These are phyloP conservation scores for Pulveroboletus ravenelii DNA, from an alignment of 768 basidiomycete genomes.

Conservation along the genomic window DNA sequence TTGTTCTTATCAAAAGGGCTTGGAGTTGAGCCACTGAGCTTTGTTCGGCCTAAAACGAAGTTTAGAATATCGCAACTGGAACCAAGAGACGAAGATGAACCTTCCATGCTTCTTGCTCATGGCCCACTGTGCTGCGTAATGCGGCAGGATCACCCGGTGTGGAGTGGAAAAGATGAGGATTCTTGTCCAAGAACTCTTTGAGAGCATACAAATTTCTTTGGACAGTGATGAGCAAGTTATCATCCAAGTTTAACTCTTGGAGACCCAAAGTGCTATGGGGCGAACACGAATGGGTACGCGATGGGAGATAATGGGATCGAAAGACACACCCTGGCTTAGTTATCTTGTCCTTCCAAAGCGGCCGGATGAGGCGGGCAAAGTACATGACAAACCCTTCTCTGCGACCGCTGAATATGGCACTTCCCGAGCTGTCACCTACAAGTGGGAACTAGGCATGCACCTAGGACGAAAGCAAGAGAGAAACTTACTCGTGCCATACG, in stretches of 20 bases:
- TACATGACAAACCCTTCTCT: constrained; percentile 86
- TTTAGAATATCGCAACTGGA: constrained; percentile 7
- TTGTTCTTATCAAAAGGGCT: constrained; percentile 72
- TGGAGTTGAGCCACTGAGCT: constrained; percentile 75
- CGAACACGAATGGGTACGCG: not conserved
- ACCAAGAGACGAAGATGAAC: constrained; percentile 33
- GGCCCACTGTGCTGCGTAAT: constrained; percentile 48
- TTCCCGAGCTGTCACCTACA: constrained; percentile 63
- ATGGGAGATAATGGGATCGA: not conserved
- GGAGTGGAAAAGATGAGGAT: constrained; percentile 81
- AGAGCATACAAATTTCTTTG: constrained; percentile 78
- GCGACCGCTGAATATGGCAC: constrained; percentile 78
- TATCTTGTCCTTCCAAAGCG: constrained; percentile 83
- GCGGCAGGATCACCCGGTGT: constrained; percentile 65
- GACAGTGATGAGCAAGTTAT: constrained; percentile 57
- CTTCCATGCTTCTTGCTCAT: constrained; percentile 88
- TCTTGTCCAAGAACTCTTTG: constrained; percentile 72
- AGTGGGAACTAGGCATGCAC: constrained; percentile 1
- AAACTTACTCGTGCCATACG: constrained; percentile 65
- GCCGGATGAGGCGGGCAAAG: constrained; percentile 78
- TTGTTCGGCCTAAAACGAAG: constrained; percentile 62
- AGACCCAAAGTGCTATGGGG: constrained; percentile 36
- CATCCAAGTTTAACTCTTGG: constrained; percentile 60
- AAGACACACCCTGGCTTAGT: constrained; percentile 54
- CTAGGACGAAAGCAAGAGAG: not conserved